Evolutionary conservation across 2,329 filamentous ascomycete species (phyloP).

Genomic region (Diaporthe sp.): DNA sequence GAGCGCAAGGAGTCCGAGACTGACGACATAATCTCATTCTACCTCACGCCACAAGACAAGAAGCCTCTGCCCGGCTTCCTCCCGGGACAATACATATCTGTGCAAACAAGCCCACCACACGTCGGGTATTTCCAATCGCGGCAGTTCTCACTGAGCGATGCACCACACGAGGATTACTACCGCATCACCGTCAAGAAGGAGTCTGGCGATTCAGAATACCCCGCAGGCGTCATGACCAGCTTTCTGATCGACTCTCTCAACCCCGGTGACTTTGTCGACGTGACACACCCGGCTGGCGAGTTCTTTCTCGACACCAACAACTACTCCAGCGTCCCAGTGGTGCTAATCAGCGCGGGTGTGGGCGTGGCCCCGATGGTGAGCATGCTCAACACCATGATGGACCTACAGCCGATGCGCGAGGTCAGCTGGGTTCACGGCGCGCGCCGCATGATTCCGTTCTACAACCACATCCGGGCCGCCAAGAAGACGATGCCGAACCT

Average conservation of each 20-base stretch:
- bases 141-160: slow-evolving; percentile 80
- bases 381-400: slow-evolving; percentile 68
- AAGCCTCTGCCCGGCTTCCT: slow-evolving; percentile 72
- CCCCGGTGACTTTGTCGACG: slow-evolving; percentile 71
- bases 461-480: slow-evolving; percentile 62
- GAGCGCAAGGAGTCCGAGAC: slow-evolving; percentile 74
- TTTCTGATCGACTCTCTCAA: slow-evolving; percentile 73
- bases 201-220: slow-evolving; percentile 51
- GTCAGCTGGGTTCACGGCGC: slow-evolving; percentile 73
- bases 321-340: slow-evolving; percentile 60
- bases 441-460: slow-evolving; percentile 65
- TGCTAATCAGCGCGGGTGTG: slow-evolving; percentile 73
- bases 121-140: slow-evolving; percentile 73
- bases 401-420: slow-evolving; percentile 59
- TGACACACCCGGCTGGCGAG: slow-evolving; percentile 76
- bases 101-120: slow-evolving; percentile 69
- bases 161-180: slow-evolving; percentile 71
- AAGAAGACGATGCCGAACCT: slow-evolving; percentile 51
- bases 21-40: slow-evolving; percentile 78
- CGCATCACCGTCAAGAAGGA: slow-evolving; percentile 80
- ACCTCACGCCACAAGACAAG: slow-evolving; percentile 73
- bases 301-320: slow-evolving; percentile 66
- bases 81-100: slow-evolving; percentile 80
- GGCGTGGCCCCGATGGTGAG: slow-evolving; percentile 71
- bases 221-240: slow-evolving; percentile 75